These are phyloP conservation scores for Botrytis medusae DNA, from an alignment of 2,329 filamentous ascomycete genomes.

Conservation along the genomic window DNA sequence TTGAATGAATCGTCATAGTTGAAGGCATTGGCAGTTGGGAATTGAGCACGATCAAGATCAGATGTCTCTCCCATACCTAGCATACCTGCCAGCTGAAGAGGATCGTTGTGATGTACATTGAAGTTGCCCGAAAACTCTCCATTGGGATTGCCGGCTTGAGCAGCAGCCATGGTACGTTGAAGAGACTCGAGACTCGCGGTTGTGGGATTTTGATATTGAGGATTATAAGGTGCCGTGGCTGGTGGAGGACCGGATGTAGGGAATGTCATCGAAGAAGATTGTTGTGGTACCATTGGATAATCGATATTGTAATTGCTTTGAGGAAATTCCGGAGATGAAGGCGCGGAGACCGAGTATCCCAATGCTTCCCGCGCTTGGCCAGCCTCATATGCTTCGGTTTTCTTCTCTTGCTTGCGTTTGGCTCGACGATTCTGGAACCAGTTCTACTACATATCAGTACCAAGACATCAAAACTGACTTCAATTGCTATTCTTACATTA, in stretches of 20 bases:
- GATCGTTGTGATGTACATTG: slow-evolving; percentile 6
- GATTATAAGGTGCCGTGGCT: slow-evolving; percentile 34
- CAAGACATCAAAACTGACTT: not conserved
- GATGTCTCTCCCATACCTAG: not conserved
- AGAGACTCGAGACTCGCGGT: slow-evolving; percentile 36
- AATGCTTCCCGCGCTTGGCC: slow-evolving; percentile 40
- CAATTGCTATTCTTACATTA: slow-evolving; percentile 50
- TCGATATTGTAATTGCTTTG: slow-evolving; percentile 30
- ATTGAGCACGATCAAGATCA: slow-evolving; percentile 25
- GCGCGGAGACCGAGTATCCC: slow-evolving; percentile 32
- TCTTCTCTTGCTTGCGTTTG: slow-evolving; percentile 54
- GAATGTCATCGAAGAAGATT: slow-evolving; percentile 24
- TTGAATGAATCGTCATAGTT: not conserved
- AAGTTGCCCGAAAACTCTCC: slow-evolving; percentile 29
- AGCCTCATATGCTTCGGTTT: slow-evolving; percentile 52
- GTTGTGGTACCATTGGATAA: slow-evolving; percentile 23
- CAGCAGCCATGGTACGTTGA: slow-evolving; percentile 34
- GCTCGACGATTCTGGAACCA: slow-evolving; percentile 69
- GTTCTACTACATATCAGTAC: slow-evolving; percentile 48
- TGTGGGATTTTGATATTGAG: slow-evolving; percentile 35
- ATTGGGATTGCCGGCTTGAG: slow-evolving; percentile 28
- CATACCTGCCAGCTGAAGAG: not conserved
- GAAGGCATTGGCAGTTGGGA: slow-evolving; percentile 21
- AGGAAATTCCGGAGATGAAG: slow-evolving; percentile 36
- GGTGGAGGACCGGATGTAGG: slow-evolving; percentile 31